Base-by-base conservation (phyloP, 495 filamentous ascomycete species). In the Hypoxylon subgilvum region DNA sequence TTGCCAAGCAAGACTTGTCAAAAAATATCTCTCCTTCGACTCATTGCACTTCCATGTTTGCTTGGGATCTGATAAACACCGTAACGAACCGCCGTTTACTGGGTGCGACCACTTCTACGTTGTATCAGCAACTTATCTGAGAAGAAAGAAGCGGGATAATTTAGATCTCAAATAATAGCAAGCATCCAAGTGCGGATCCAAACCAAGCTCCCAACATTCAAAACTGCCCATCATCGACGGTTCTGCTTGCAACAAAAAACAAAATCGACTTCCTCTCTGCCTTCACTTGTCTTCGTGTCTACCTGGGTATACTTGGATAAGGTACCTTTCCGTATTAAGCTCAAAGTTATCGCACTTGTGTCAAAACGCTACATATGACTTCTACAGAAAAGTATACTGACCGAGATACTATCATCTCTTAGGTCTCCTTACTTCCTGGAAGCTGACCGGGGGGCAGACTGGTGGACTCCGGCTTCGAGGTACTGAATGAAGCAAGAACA, bases 401-500 rank as follows among this genome's bases (percentile, higher is more conserved):
- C 49, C 13, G 7, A 46, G 22, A 43, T 35, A 35, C n/a, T 50
- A 18, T 52, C 17, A 13, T 50, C 12, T 18, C 52, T 38, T 44
- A 57, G 53, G 44, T 45, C 27, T 18, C 28, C 60, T 19, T 4
- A 39, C 23, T 49, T 57, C 41, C 16, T 31, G 18, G 43, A 28
- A 18, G 38, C 19, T 17, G n/a, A 38, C 49, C 34, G 42, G 28
- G 48, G 6, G 53, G 36, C 27, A 32, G 12, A 32, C 39, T 47
- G 32, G 18, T 40, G 34, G 21, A 43, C 22, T 50, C 32, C 39
- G 34, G 5, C 22, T 45, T 51, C 19, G 39, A 55, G 40, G 34
- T 13, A 22, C 14, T 46, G 39, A 38, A n/a, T n/a, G n/a, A n/a
- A n/a, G n/a, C 49, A 52, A 55, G 58, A 64, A 59, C 12, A 72